Evolutionary conservation across 352 stramenopile genomes (phyloP), one percentile per base, ranked within the genome.

Genomic region (Phytopythium mirpurense): DNA sequence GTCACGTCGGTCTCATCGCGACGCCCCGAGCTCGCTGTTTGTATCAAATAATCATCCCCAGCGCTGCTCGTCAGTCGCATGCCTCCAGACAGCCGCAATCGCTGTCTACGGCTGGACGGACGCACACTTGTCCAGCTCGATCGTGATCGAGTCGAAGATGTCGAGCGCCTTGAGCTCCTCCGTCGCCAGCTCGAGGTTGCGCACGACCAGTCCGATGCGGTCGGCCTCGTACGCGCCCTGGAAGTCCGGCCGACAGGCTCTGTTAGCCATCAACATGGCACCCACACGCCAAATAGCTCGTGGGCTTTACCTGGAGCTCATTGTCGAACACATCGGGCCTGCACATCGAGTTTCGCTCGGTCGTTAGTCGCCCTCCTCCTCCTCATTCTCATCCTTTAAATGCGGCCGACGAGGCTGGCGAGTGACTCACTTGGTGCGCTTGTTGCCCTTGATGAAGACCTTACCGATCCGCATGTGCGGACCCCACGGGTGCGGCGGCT

Each of bases 371-470:
- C 43, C 5, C 2, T 10, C n/a, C n/a, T n/a, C n/a, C 10, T 15
- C 40, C 26, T n/a, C 7, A 5, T 9, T n/a, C n/a, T n/a, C n/a
- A n/a, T n/a, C n/a, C n/a, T n/a, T n/a, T n/a, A n/a, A n/a, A n/a
- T n/a, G n/a, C n/a, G n/a, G n/a, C n/a, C n/a, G n/a, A n/a, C n/a
- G n/a, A n/a, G n/a, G n/a, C n/a, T n/a, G n/a, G n/a, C n/a, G n/a
- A 34, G 3, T 37, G 10, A 63, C 70, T 40, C 49, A 93, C 85
- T 87, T 93, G 45, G 85, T 93, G 59, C 85, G 80, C 42, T 92
- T 81, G 65, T 93, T 95, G 41, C 85, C 85, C 65, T 89, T 86
- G 57, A 95, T 83, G 57, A 86, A 88, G 44, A 95, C 83, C 65
- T 95, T 92, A 53, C 69, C 70, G 57, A 95, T 83, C 67, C 71